Base-by-base conservation (phyloP, 345 rosid species). In the Citrus reticulata region DNA sequence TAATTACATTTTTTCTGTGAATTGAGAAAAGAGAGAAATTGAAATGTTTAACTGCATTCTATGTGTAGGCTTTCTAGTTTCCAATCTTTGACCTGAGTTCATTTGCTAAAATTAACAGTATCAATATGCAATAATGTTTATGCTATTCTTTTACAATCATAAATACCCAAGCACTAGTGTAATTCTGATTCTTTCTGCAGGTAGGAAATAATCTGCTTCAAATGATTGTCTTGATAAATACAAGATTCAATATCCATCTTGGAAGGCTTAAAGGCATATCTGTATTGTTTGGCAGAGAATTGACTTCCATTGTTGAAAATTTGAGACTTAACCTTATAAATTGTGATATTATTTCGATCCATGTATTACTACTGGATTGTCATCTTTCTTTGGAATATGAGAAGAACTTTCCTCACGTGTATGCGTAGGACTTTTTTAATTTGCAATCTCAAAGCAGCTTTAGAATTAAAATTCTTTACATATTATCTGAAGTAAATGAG, bases 251-350 rank as follows among this genome's bases (percentile, higher is more conserved):
- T 57, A 76, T 34, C 24, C 62, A 65, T 24, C 55, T 54, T 49
- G 3, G 1, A 9, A 35, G 40, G 67, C 10, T 32, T 13, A 9
- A 17, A 32, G 35, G 16, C 17, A 9, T 2, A 67, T 34, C 54
- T 0, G 3, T 46, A 13, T 13, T 46, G 51, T 46, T 66, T 40
- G 9, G 79, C 42, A 25, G 22, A 37, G 22, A 77, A 16, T 35
- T 58, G 73, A 77, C 57, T 68, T 67, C 27, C 57, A 55, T 55
- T 68, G 66, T 55, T 68, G 67, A 35, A 77, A 29, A 35, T 34
- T 49, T 75, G 72, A n/a, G 37, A 10, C 61, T 35, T 55, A 65
- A 68, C 65, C 73, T 57, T 65, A 22, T 2, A 74, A 29, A 51
- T 29, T 51, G 57, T 9, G 20, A 66, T 25, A 76, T 37, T 46